phyloP scores from a whole-genome alignment of 2,329 filamentous ascomycete genomes.

The Exophiala mesophila region DNA sequence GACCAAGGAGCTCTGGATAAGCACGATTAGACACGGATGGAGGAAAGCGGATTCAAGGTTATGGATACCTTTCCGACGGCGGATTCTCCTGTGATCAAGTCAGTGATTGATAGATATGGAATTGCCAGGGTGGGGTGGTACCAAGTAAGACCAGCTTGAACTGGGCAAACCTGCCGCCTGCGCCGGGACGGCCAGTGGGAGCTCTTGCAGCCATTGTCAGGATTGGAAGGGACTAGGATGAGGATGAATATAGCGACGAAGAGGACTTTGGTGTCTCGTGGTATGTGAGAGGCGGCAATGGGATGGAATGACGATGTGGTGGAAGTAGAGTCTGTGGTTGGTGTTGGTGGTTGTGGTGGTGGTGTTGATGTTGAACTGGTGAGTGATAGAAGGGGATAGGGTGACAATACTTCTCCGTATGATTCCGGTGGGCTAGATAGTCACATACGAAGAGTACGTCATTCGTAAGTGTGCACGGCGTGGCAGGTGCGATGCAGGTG shows the following conservation, averaged over 20 bases:
- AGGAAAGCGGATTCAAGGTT: slow-evolving; percentile 6
- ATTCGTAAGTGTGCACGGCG: too few relatives aligned
- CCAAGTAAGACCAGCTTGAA: slow-evolving; percentile 97
- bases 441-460: too few relatives aligned
- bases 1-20: slow-evolving; percentile 81
- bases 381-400: neutral
- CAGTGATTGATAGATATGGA: slow-evolving; percentile 29
- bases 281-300: too few relatives aligned
- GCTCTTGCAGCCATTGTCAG: slow-evolving; percentile 76
- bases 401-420: too few relatives aligned
- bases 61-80: slow-evolving; percentile 85
- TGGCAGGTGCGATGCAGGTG: too few relatives aligned
- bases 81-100: slow-evolving; percentile 71
- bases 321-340: neutral
- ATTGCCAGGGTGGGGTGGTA: slow-evolving; percentile 44
- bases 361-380: neutral
- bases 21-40: slow-evolving; percentile 11
- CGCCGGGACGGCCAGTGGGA: slow-evolving; percentile 62
- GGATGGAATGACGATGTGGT: neutral
- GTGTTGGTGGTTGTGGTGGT: neutral
- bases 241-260: slow-evolving; percentile 5
- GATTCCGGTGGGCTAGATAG: too few relatives aligned
- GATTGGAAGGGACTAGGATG: neutral
- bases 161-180: slow-evolving; percentile 76
- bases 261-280: neutral